Evolutionary conservation across 345 rosid genomes (phyloP), one percentile per base, ranked within the genome.

Genomic region (Aquilaria yunnanensis): DNA sequence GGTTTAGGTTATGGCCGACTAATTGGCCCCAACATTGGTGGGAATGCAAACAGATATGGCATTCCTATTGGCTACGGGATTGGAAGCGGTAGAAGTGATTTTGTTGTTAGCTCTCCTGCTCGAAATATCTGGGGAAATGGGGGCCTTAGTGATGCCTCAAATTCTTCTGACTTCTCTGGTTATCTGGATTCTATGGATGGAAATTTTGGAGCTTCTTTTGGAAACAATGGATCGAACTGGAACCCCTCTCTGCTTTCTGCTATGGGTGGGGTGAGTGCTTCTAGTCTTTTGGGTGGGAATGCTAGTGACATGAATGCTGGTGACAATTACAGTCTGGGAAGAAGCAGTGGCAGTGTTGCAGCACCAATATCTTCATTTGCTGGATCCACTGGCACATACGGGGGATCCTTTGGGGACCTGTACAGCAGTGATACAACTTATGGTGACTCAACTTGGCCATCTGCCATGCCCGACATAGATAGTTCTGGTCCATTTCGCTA

Each of bases 91-190:
- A 83, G 90, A 62, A 83, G 67, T 34, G 81, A 82, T 64, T 77
- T 92, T 59, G 75, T 75, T 71, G 77, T 85, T 65, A 85, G 81
- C 74, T 72, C 85, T 51, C 67, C 73, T 64, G 63, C 78, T 63
- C 74, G 91, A 57, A 87, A 81, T 74, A 79, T 90, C 54, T 90
- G 97, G 97, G 97, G 92, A 78, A 88, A 76, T 78, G 85, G 88
- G 56, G 72, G 83, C 59, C 76, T 80, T 51, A 72, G 54, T 59
- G 68, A 57, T 71, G 73, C 67, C 14, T 14, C 74, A n/a, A 76
- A 77, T 67, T 74, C 80, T 54, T 75, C 79, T 54, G 80, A 70
- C 57, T 67, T 81, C 45, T 75, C 82, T 74, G 65, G 75, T 60
- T 77, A 74, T 61, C 33, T 84, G 65, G 70, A 84, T 41, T 68